phyloP scores from a whole-genome alignment of 345 rosid genomes.

The Chamaenerion angustifolium region DNA sequence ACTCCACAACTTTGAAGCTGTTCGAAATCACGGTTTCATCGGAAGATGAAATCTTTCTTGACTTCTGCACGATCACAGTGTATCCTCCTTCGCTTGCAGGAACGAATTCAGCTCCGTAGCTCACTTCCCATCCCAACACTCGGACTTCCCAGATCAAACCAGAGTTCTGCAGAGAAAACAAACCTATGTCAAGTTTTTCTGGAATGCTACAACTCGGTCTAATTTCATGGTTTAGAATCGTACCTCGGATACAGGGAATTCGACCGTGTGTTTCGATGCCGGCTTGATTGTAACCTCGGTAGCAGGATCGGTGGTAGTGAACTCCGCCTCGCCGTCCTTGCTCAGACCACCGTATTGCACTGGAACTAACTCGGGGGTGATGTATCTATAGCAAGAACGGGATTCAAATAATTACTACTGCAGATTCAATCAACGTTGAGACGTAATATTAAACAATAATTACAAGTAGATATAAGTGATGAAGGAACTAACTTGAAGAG shows the following conservation, averaged over 20 bases:
- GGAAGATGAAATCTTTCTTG: slow-evolving; percentile 16
- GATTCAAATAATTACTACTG: background rate
- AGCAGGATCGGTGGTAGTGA: slow-evolving; percentile 19
- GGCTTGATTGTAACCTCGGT: slow-evolving; percentile 24
- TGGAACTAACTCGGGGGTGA: slow-evolving; percentile 36
- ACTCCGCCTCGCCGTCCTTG: slow-evolving; percentile 28
- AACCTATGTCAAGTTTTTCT: background rate
- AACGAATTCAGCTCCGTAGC: slow-evolving; percentile 34
- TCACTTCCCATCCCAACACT: slow-evolving; percentile 40
- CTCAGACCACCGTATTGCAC: slow-evolving; percentile 37
- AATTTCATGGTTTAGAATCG: background rate
- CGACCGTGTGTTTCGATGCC: slow-evolving; percentile 22
- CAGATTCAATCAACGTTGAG: background rate
- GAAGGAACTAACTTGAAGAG: slow-evolving; percentile 34
- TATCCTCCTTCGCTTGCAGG: slow-evolving; percentile 25
- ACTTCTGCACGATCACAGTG: slow-evolving; percentile 31
- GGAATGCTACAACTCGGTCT: no score
- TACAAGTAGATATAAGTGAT: no score
- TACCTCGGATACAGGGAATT: slow-evolving; percentile 31
- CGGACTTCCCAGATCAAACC: slow-evolving; percentile 30
- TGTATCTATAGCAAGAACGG: slow-evolving; percentile 17
- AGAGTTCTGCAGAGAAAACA: slow-evolving; percentile 10
- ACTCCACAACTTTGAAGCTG: slow-evolving; percentile 24
- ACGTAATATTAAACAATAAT: background rate
- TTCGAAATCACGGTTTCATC: slow-evolving; percentile 21